Evolutionary conservation across 148 eudicot genomes (phyloP).

Genomic region (Fagopyrum homotropicum): DNA sequence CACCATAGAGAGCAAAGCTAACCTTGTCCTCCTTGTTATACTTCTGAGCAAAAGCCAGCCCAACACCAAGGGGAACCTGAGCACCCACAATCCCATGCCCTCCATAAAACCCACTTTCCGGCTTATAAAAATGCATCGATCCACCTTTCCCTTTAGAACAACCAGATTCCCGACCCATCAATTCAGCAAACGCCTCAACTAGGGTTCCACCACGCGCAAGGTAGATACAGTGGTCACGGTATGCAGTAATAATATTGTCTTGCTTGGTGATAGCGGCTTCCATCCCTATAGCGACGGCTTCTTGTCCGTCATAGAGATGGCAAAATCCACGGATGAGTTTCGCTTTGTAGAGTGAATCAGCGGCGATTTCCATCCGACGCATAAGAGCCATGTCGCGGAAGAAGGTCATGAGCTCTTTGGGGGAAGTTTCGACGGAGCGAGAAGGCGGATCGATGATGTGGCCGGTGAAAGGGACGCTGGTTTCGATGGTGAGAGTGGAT

Average conservation of each 20-base stretch:
- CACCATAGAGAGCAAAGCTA: conserved; percentile 74
- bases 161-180: conserved; percentile 76
- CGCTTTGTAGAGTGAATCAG: conserved; percentile 88
- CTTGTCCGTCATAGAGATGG: conserved; percentile 93
- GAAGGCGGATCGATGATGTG: conserved; percentile 80
- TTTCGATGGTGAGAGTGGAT: conserved; percentile 63
- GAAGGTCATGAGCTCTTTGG: conserved; percentile 61
- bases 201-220: conserved; percentile 74
- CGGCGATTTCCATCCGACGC: conserved; percentile 97
- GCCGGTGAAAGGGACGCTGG: conserved; percentile 64
- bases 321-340: conserved; percentile 89
- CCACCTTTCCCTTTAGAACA: conserved; percentile 96
- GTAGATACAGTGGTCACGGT: conserved; percentile 77
- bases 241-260: conserved; percentile 76
- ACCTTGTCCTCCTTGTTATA: conserved; percentile 72
- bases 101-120: conserved; percentile 72
- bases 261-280: conserved; percentile 73
- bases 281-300: conserved; percentile 90
- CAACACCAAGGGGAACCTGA: conserved; percentile 77
- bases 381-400: conserved; percentile 62
- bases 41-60: conserved; percentile 93
- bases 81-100: conserved; percentile 99
- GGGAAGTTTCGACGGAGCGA: conserved; percentile 46
- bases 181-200: conserved; percentile 47
- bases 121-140: conserved; percentile 91